Percentiles rank a stretch among this genome's conserved stretches.
phyloP scores from a whole-genome alignment of 1,284 basidiomycete species.

The Takashimella tepidaria region DNA sequence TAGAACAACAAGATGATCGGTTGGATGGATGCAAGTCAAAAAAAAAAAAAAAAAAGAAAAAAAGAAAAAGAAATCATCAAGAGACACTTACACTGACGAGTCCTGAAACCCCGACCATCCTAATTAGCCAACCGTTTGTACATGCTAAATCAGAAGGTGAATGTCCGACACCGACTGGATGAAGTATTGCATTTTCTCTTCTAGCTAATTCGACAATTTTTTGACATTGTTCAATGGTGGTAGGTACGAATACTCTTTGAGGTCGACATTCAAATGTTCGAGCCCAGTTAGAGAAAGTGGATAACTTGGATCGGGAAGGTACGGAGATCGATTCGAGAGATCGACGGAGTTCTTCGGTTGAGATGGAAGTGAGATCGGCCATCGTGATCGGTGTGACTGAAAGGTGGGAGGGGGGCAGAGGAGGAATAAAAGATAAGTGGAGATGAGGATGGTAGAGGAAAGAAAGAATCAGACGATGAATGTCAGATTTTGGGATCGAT shows the following conservation, averaged over 20 bases:
- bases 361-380: slow-evolving; percentile 4
- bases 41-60: no score
- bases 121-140: slow-evolving; percentile 74
- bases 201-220: slow-evolving; percentile 79
- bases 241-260: slow-evolving; percentile 66
- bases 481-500: background rate
- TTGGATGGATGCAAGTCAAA: background rate
- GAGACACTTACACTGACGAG: slow-evolving; percentile 69
- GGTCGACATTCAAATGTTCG: slow-evolving; percentile 50
- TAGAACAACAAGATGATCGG: background rate
- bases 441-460: no score
- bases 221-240: slow-evolving; percentile 64
- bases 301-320: slow-evolving; percentile 21
- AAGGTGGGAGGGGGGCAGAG: background rate
- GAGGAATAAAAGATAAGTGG: no score
- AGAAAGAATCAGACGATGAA: no score
- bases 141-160: slow-evolving; percentile 89
- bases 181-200: slow-evolving; percentile 63
- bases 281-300: slow-evolving; percentile 53
- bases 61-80: background rate
- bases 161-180: slow-evolving; percentile 85
- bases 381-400: background rate
- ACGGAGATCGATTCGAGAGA: slow-evolving; percentile 31
- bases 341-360: slow-evolving; percentile 15
- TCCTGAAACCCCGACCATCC: slow-evolving; percentile 64